phyloP scores from a whole-genome alignment of 208 protist species.

The Angomonas ambiguus region DNA sequence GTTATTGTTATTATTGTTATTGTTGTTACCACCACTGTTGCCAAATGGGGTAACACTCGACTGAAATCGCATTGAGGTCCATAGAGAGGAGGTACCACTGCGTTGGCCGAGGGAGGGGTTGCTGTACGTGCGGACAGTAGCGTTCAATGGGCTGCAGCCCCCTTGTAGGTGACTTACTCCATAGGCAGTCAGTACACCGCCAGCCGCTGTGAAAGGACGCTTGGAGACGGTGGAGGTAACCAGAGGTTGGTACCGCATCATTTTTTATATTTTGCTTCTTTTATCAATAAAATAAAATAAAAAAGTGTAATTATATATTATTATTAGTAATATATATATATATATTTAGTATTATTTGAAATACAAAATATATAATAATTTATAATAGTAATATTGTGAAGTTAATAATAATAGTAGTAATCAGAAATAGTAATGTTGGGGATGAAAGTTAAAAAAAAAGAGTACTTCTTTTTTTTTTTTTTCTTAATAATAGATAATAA shows the following conservation, averaged over 20 bases:
- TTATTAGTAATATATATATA: background rate
- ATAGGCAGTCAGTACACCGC: background rate
- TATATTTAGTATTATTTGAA: background rate
- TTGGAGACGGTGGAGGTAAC: background rate
- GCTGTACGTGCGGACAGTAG: background rate
- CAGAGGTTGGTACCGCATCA: conserved; percentile 22
- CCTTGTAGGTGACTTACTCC: background rate
- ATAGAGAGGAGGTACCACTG: background rate
- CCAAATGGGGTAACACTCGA: conserved; percentile 62
- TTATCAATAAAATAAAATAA: conserved; percentile 2
- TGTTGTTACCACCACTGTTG: conserved; percentile 21
- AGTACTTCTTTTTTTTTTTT: conserved; percentile 9
- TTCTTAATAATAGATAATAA: conserved; percentile 8
- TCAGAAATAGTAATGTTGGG: no score
- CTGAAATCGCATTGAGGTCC: conserved; percentile 9
- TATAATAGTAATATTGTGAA: background rate
- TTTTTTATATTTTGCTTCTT: conserved; percentile 6
- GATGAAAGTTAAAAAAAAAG: conserved; percentile 3
- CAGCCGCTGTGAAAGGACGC: background rate
- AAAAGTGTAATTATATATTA: background rate
- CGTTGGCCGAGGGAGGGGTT: background rate
- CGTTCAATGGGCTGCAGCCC: background rate
- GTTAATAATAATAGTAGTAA: conserved; percentile 9
- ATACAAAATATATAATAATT: conserved; percentile 11
- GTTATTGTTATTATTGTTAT: conserved; percentile 20